These are phyloP conservation scores for Puccinia hordei DNA, from an alignment of 1,284 basidiomycete species.

Conservation along the genomic window DNA sequence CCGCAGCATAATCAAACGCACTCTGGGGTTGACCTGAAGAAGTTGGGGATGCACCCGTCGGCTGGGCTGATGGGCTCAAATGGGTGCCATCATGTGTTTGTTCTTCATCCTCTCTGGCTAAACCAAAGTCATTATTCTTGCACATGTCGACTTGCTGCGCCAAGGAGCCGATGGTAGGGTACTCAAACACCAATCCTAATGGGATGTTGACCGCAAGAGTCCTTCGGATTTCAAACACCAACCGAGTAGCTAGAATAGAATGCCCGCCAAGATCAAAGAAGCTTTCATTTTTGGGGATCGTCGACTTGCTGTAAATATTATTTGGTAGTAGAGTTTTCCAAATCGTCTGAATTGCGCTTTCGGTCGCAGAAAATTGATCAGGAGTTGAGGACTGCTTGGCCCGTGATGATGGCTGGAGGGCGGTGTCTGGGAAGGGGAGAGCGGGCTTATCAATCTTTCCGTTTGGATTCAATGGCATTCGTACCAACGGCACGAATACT, in stretches of 20 bases:
- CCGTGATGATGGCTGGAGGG: constrained; percentile 66
- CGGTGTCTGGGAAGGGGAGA: constrained; percentile 97
- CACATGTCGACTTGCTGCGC: constrained; percentile 77
- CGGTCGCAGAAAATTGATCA: constrained; percentile 68
- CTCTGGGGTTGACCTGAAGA: constrained; percentile 52
- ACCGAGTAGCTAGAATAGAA: constrained; percentile 93
- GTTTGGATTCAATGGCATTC: constrained; percentile 98
- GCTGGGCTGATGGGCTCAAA: constrained; percentile 51
- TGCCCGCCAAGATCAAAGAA: constrained; percentile 99
- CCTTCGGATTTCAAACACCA: constrained; percentile 96
- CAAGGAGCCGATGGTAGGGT: constrained; percentile 81
- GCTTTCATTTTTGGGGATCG: constrained; percentile 84
- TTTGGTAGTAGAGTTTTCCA: constrained; percentile 84
- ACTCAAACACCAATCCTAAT: constrained; percentile 87
- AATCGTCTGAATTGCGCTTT: constrained; percentile 76
- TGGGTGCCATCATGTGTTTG: constrained; percentile 56
- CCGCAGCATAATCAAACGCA: constrained; percentile 71
- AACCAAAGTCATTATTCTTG: constrained; percentile 77
- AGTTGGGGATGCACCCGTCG: constrained; percentile 53
- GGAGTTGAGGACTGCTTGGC: constrained; percentile 56
- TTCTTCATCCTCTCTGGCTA: constrained; percentile 63
- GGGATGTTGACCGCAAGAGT: constrained; percentile 87
- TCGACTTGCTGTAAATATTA: constrained; percentile 64
- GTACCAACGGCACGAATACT: constrained; percentile 91
- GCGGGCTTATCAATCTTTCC: constrained; percentile 99